Conservation (phyloP, 192 early-diverging fungal species). For the Coemansia reversa region DNA sequence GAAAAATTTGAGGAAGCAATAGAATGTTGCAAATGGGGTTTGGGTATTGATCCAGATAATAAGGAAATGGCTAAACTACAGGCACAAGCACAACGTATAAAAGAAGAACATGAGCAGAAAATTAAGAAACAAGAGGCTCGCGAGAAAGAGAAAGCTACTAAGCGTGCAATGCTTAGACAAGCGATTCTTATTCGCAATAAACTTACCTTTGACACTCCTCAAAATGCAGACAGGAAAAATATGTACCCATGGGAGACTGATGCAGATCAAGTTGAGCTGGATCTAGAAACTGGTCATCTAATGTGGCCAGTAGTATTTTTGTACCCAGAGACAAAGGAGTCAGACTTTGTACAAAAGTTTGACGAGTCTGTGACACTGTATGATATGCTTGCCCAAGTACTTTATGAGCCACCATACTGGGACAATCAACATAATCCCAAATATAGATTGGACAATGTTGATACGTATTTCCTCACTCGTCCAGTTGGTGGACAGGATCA, state of each 20-base stretch:
- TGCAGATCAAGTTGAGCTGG: conserved; percentile 60
- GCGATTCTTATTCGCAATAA: conserved; percentile 51
- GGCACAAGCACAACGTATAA: conserved; percentile 25
- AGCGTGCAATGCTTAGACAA: conserved; percentile 53
- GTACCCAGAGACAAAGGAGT: conserved; percentile 92
- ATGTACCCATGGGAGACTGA: conserved; percentile 42
- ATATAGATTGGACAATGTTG: conserved; percentile 71
- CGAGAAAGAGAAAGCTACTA: conserved; percentile 43
- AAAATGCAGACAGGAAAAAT: conserved; percentile 3
- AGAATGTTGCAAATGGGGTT: conserved; percentile 79
- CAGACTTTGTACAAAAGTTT: conserved; percentile 83
- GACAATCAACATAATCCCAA: conserved; percentile 58
- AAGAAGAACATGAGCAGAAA: conserved; percentile 13
- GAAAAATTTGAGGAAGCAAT: conserved; percentile 81
- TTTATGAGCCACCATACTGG: conserved; percentile 81
- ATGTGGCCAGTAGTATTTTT: conserved; percentile 86
- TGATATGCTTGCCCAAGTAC: conserved; percentile 82
- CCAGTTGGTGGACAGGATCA: conserved; percentile 49
- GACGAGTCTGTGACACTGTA: conserved; percentile 79
- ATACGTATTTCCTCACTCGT: conserved; percentile 76
- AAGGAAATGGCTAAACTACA: conserved; percentile 37
- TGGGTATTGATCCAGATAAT: conserved; percentile 67
- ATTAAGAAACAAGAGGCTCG: conserved; percentile 36
- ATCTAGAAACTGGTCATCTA: conserved; percentile 59
- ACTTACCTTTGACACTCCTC: conserved; percentile 37